Evolutionary conservation across 441 rosid genomes (phyloP).

Genomic region (Brassica balearica): DNA sequence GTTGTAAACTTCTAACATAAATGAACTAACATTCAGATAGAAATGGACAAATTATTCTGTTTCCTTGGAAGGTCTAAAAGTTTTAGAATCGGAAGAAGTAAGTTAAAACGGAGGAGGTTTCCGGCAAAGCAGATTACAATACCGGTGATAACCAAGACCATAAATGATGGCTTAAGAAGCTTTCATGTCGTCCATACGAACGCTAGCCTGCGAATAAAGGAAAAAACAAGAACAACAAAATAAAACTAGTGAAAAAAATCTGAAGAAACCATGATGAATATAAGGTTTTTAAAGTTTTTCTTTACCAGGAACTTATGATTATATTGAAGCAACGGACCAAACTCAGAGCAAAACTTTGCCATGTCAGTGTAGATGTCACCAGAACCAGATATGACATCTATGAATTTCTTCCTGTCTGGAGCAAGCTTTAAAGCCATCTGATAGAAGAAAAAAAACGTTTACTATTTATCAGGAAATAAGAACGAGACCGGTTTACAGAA

Average conservation of each 20-base stretch:
- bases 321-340: conserved; percentile 78
- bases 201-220: conserved; percentile 60
- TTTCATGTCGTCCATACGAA: conserved; percentile 86
- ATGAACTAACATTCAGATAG: conserved; percentile 25
- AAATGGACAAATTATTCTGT: conserved; percentile 34
- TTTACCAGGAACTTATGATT: conserved; percentile 92
- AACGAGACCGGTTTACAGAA: conserved; percentile 6
- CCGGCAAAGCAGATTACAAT: conserved; percentile 26
- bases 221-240: conserved; percentile 3
- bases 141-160: conserved; percentile 17
- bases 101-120: conserved; percentile 20
- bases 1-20: conserved; percentile 27
- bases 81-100: conserved; percentile 10
- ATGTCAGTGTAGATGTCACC: conserved; percentile 82
- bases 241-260: conserved; percentile 11
- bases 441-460: no score
- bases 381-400: conserved; percentile 80
- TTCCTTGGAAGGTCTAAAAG: conserved; percentile 26
- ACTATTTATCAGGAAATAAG: no score
- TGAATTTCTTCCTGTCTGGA: conserved; percentile 95
- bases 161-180: conserved; percentile 54
- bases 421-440: conserved; percentile 68
- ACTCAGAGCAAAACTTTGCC: conserved; percentile 78
- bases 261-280: conserved; percentile 3
- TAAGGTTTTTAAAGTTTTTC: neutral